phyloP scores from a whole-genome alignment of 148 eudicot species.

The Pouteria glomerata region DNA sequence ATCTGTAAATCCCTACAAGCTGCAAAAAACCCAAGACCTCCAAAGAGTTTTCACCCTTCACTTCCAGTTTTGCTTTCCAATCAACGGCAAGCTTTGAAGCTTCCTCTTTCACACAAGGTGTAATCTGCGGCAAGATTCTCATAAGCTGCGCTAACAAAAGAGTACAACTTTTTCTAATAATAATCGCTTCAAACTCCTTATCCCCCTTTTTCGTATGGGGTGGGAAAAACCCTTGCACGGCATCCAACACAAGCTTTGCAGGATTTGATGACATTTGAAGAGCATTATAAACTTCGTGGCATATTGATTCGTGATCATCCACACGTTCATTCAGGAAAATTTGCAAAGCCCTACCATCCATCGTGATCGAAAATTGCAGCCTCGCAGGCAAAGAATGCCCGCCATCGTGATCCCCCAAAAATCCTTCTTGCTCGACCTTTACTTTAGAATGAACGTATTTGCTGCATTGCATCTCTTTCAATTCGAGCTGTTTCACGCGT shows the following conservation, averaged over 20 bases:
- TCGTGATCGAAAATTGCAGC: neutral
- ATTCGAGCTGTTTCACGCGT: neutral
- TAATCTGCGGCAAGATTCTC: constrained; percentile 12
- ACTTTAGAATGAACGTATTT: neutral
- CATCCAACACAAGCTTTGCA: constrained; percentile 24
- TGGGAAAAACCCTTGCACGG: constrained; percentile 11
- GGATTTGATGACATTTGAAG: constrained; percentile 17
- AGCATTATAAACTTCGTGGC: neutral
- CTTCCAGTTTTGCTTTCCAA: constrained; percentile 9
- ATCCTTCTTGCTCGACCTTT: neutral
- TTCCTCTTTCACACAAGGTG: neutral
- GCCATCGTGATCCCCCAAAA: neutral
- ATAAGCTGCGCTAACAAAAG: constrained; percentile 19
- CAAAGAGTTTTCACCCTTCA: neutral
- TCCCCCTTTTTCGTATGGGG: constrained; percentile 4
- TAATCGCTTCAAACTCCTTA: neutral
- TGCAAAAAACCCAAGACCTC: constrained; percentile 19
- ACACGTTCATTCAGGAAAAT: neutral
- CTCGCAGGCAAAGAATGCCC: neutral
- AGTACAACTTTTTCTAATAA: constrained; percentile 5
- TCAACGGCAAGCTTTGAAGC: constrained; percentile 15
- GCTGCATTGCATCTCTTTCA: neutral
- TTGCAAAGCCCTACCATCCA: constrained; percentile 12
- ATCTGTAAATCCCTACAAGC: constrained; percentile 11
- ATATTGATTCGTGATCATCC: constrained; percentile 1